These are phyloP conservation scores for Salvia splendens DNA, from an alignment of 257 asterid genomes.

Conservation along the genomic window DNA sequence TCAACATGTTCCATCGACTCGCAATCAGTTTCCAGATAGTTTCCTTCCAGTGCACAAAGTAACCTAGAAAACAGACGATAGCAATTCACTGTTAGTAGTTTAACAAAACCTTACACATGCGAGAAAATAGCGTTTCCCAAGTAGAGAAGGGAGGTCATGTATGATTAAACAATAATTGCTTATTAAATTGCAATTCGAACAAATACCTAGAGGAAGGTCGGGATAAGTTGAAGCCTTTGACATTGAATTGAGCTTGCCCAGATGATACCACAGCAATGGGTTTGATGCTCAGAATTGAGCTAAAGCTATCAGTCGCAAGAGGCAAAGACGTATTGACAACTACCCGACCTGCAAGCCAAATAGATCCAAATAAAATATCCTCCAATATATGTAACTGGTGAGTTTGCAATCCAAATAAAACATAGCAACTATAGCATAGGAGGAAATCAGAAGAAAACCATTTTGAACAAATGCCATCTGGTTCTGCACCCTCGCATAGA, in stretches of 20 bases:
- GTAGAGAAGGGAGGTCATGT: conserved; percentile 14
- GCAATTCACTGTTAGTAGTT: neutral
- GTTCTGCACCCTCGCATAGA: conserved; percentile 67
- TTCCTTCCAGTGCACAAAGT: conserved; percentile 73
- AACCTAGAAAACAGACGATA: conserved; percentile 44
- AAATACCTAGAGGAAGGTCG: conserved; percentile 59
- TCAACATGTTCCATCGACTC: conserved; percentile 36
- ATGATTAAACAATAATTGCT: conserved; percentile 14
- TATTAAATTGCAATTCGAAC: conserved; percentile 20
- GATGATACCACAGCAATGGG: conserved; percentile 77
- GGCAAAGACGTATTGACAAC: conserved; percentile 60
- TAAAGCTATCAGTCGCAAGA: conserved; percentile 34
- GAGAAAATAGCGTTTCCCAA: conserved; percentile 13
- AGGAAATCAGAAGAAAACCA: conserved; percentile 43
- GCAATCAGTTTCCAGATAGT: conserved; percentile 55
- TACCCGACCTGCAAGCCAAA: conserved; percentile 61
- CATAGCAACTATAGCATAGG: neutral
- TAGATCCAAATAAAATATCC: conserved; percentile 17
- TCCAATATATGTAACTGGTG: conserved; percentile 7
- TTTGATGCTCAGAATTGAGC: conserved; percentile 55
- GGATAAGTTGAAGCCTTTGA: conserved; percentile 63
- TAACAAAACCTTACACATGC: neutral
- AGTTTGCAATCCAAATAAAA: conserved; percentile 12
- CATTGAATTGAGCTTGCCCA: conserved; percentile 53
- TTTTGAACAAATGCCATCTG: conserved; percentile 58